These are phyloP conservation scores for Blastobotrys muscicola DNA, from an alignment of 805 yeast species.

Conservation along the genomic window DNA sequence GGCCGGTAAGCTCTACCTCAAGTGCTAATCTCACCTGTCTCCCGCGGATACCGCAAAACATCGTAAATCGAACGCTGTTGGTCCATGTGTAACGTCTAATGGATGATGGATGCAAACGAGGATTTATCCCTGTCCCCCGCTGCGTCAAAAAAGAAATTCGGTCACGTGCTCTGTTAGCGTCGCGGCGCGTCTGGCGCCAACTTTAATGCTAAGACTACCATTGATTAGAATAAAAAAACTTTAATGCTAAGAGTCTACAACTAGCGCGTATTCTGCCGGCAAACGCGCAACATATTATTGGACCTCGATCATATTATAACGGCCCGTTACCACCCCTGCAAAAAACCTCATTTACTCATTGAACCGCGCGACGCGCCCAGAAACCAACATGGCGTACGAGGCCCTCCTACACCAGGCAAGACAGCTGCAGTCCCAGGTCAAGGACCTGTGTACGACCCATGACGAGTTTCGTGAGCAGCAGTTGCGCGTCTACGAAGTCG, in stretches of 20 bases:
- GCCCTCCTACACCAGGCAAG: neutral
- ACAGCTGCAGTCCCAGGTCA: neutral
- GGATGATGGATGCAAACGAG: no score
- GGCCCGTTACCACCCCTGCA: neutral
- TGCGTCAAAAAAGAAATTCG: no score
- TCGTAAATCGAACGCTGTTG: no score
- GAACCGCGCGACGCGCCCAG: neutral
- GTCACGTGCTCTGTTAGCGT: no score
- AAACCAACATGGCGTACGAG: neutral
- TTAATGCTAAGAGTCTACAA: neutral
- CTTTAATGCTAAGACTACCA: neutral
- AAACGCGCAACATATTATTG: neutral
- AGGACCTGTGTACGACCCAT: slow-evolving; percentile 5
- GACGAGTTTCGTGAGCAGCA: slow-evolving; percentile 10
- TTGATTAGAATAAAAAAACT: neutral
- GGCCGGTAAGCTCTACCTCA: no score
- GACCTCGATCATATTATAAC: neutral
- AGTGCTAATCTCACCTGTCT: no score
- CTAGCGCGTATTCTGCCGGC: neutral
- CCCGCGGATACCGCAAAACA: no score
- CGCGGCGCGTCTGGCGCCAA: no score
- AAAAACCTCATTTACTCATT: no score
- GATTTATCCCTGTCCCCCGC: no score
- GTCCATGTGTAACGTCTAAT: no score
- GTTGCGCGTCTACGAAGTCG: slow-evolving; percentile 7